A percentile compares a stretch with the other conserved stretches of the same genome.
phyloP scores from a whole-genome alignment of 306 rosid species.

The Rubus idaeus region DNA sequence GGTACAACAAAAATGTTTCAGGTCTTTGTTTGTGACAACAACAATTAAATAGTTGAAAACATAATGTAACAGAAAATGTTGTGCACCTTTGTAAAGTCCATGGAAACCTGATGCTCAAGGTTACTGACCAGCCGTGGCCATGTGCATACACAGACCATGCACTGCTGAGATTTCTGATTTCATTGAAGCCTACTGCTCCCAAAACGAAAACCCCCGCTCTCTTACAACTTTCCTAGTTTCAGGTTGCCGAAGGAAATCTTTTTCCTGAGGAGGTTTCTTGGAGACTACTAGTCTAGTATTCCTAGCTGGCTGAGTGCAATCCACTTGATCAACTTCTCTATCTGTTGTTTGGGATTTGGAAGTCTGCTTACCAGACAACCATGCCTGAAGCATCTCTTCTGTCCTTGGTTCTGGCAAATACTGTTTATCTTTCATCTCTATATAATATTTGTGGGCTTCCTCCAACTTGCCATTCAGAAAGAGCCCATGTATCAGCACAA shows the following conservation, averaged over 20 bases:
- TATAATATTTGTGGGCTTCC: constrained; percentile 70
- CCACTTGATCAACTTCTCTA: constrained; percentile 31
- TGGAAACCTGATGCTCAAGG: constrained; percentile 10
- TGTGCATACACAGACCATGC: background rate
- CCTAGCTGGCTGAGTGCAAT: constrained; percentile 24
- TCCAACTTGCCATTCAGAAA: constrained; percentile 71
- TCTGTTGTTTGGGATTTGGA: constrained; percentile 26
- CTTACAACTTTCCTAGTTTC: constrained; percentile 64
- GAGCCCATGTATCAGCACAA: constrained; percentile 83
- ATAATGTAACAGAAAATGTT: background rate
- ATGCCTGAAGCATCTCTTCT: constrained; percentile 67
- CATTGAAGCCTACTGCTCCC: constrained; percentile 50
- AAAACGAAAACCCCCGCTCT: constrained; percentile 73
- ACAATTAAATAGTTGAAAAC: background rate
- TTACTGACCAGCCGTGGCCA: background rate
- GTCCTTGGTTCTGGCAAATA: constrained; percentile 73
- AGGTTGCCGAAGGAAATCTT: constrained; percentile 49
- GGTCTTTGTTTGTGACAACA: constrained; percentile 6
- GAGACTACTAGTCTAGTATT: constrained; percentile 27
- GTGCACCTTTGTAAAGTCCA: background rate
- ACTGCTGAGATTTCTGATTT: background rate
- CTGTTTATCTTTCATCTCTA: constrained; percentile 75
- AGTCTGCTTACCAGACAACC: constrained; percentile 62
- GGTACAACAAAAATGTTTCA: background rate
- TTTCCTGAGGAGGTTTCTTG: constrained; percentile 41